These are phyloP conservation scores for Ceratobasidium sp. DNA, from an alignment of 1,284 basidiomycete genomes.

Conservation along the genomic window DNA sequence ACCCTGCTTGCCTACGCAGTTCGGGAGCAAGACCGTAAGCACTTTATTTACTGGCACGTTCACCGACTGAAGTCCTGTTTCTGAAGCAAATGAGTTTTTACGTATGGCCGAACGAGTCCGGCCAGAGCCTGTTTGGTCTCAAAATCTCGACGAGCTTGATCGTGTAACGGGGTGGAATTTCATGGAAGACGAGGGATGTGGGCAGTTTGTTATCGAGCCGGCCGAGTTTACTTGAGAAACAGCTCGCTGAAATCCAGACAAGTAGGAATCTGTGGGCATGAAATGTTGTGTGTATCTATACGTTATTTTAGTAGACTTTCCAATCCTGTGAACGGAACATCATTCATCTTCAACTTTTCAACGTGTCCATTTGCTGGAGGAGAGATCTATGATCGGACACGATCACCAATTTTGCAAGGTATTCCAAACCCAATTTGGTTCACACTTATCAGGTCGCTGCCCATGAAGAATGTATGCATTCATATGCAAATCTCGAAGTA, in stretches of 20 bases:
- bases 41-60: too few species aligned
- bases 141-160: constrained; percentile 35
- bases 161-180: constrained; percentile 33
- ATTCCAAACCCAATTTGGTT: too few species aligned
- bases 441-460: too few species aligned
- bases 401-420: too few species aligned
- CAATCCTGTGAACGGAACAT: too few species aligned
- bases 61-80: not conserved
- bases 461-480: too few species aligned
- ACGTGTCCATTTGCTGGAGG: too few species aligned
- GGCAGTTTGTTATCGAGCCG: constrained; percentile 16
- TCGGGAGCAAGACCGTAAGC: constrained; percentile 2
- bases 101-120: constrained; percentile 5
- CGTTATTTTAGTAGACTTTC: not conserved
- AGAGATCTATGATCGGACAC: too few species aligned
- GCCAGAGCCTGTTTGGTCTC: constrained; percentile 6
- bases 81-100: constrained; percentile 9
- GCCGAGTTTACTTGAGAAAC: not conserved
- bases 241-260: not conserved
- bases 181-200: constrained; percentile 17
- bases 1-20: constrained; percentile 2
- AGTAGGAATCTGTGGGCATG: not conserved
- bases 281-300: not conserved
- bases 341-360: too few species aligned
- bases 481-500: too few species aligned